These are phyloP conservation scores for Podospora comata DNA, from an alignment of 495 filamentous ascomycete species.

Conservation along the genomic window DNA sequence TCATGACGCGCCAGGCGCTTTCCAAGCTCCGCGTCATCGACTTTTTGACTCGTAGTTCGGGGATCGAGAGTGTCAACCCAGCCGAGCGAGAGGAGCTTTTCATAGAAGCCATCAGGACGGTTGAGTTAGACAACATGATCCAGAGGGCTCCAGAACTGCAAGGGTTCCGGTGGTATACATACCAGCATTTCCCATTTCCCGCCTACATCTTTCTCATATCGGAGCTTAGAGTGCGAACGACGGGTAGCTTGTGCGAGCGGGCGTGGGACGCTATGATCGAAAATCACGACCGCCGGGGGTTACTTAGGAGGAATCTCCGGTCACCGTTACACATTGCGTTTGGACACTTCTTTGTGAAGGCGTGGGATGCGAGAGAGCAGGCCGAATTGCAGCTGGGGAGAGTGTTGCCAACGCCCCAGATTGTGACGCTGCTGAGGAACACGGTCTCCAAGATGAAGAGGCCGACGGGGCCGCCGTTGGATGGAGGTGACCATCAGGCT, in stretches of 20 bases:
- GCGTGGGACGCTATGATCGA: conserved; percentile 50
- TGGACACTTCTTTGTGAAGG: conserved; percentile 49
- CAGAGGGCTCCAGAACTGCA: conserved; percentile 43
- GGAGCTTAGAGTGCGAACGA: conserved; percentile 47
- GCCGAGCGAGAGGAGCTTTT: conserved; percentile 46
- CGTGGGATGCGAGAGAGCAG: conserved; percentile 50
- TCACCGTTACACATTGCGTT: conserved; percentile 53
- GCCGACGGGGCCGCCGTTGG: conserved; percentile 13
- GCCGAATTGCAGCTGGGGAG: conserved; percentile 44
- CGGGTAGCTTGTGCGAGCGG: conserved; percentile 50
- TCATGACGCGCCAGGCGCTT: conserved; percentile 48
- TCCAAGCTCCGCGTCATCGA: conserved; percentile 47
- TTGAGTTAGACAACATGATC: conserved; percentile 53
- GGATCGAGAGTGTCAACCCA: conserved; percentile 30
- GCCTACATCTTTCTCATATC: conserved; percentile 52
- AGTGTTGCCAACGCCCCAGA: conserved; percentile 37
- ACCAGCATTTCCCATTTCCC: conserved; percentile 51
- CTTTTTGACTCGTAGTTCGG: conserved; percentile 30
- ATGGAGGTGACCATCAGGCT: background rate
- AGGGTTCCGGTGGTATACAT: conserved; percentile 52
- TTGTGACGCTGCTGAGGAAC: conserved; percentile 42
- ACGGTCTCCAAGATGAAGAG: conserved; percentile 24
- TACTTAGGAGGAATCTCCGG: conserved; percentile 38
- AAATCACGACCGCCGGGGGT: conserved; percentile 46
- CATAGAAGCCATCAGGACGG: conserved; percentile 47